phyloP scores from a whole-genome alignment of 2,329 filamentous ascomycete species.

The Dactylellina sp. region DNA sequence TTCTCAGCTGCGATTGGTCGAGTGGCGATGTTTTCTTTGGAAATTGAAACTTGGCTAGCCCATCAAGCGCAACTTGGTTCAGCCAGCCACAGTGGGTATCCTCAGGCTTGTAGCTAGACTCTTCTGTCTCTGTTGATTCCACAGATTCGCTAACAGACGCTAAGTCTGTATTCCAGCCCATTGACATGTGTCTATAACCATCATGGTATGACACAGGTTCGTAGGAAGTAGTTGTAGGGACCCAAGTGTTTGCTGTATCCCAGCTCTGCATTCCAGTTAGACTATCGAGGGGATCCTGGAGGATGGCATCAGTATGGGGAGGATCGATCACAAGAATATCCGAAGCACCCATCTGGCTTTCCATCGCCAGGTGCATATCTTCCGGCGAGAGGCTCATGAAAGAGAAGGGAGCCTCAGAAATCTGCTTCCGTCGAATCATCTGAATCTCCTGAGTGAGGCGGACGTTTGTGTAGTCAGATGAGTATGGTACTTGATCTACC shows the following conservation, averaged over 20 bases:
- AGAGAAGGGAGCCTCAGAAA: slow-evolving; percentile 4
- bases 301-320: no score
- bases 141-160: slow-evolving; percentile 7
- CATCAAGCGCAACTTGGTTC: background rate
- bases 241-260: background rate
- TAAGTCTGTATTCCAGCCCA: slow-evolving; percentile 10
- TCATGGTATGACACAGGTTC: background rate
- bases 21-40: background rate
- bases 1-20: background rate
- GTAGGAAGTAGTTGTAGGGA: background rate
- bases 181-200: background rate
- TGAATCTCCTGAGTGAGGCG: slow-evolving; percentile 25
- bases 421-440: slow-evolving; percentile 4
- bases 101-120: background rate
- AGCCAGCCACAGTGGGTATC: slow-evolving; percentile 4
- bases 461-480: slow-evolving; percentile 26
- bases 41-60: slow-evolving; percentile 14
- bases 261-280: background rate
- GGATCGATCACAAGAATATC: no score
- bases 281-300: background rate
- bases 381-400: slow-evolving; percentile 1
- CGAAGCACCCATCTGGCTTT: no score
- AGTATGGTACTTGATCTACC: slow-evolving; percentile 33
- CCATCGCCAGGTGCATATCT: background rate
- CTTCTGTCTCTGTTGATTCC: slow-evolving; percentile 14